Evolutionary conservation across 2,329 filamentous ascomycete species (phyloP), one percentile per base, ranked within the genome.

Genomic region (Colletotrichum echinochloae): DNA sequence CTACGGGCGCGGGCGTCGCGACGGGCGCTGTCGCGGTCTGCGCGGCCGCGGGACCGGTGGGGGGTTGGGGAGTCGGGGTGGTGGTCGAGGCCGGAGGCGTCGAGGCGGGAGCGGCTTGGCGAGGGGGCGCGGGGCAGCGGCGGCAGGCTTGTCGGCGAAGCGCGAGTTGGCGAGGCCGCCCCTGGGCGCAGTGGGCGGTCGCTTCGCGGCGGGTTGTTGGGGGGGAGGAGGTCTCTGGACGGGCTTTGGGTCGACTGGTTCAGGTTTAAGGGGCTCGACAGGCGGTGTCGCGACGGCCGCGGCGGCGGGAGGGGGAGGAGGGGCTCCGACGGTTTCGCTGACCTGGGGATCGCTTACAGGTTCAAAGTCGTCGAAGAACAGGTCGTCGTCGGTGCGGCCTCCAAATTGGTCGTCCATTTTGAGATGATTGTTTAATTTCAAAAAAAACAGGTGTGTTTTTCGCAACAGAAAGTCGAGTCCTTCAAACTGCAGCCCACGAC

Each of bases 301-400:
- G 48, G 70, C 51, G 44, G 66, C 39, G 48, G 70, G 56, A 44
- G 70, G 66, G 23, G 62, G 56, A 14, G 66, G 12, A 33, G 56
- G 44, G 18, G 65, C 57, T 6, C 57, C 66, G 28, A 68, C 55
- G 14, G 41, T 57, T 20, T 70, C 51, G 56, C 54, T 37, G 14
- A 57, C 41, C 46, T 70, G 65, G 11, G 66, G 33, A 7, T 70
- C 23, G 44, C 37, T 54, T 46, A 72, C 66, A 9, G 87, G 87
- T 77, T 90, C 88, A 69, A 90, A 89, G 75, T 90, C 88, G 74
- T 90, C 88, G 71, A 86, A 85, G 76, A 90, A 90, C 70, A 90
- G 83, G 76, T 89, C 88, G 74, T 90, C 88, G 75, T 90, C 88
- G 55, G 88, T 90, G 26, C 88, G 83, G 57, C 87, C 88, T 70